Conservation (phyloP, 179 eudicot genomes). For the Beta lomatogona region DNA sequence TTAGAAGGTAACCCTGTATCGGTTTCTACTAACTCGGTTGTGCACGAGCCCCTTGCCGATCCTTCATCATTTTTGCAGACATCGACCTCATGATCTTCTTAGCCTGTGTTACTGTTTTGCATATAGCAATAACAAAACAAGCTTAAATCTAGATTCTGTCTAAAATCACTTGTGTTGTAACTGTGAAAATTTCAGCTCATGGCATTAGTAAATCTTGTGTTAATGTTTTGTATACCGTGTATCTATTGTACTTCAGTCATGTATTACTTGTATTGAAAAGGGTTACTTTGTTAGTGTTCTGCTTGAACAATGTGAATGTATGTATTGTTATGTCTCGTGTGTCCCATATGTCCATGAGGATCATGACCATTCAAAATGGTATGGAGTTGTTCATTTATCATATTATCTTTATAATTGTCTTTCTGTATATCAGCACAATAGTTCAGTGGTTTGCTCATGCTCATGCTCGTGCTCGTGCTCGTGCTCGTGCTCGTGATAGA, state of each 20-base stretch:
- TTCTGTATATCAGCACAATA: too few species aligned
- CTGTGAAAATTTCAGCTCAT: constrained; percentile 9
- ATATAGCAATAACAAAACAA: constrained; percentile 15
- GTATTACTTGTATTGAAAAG: background rate
- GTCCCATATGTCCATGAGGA: background rate
- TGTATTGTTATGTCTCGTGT: background rate
- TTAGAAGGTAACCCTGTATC: constrained; percentile 73
- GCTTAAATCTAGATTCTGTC: constrained; percentile 1
- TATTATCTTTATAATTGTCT: background rate
- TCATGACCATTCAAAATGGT: background rate
- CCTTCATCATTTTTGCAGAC: constrained; percentile 56
- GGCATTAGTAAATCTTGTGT: background rate
- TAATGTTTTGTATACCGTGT: constrained; percentile 14
- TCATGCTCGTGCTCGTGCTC: too few species aligned
- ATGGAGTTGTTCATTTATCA: background rate
- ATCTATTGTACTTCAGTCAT: background rate
- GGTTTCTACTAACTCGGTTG: constrained; percentile 70
- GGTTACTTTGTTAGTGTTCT: constrained; percentile 14
- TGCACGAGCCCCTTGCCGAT: constrained; percentile 78
- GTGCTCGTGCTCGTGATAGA: too few species aligned
- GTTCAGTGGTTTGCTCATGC: too few species aligned
- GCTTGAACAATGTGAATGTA: background rate
- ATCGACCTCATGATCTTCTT: constrained; percentile 15
- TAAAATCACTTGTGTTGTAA: background rate
- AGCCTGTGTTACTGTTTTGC: background rate